Evolutionary conservation across 257 asterid genomes (phyloP).

Genomic region (Pogostemon cablin): DNA sequence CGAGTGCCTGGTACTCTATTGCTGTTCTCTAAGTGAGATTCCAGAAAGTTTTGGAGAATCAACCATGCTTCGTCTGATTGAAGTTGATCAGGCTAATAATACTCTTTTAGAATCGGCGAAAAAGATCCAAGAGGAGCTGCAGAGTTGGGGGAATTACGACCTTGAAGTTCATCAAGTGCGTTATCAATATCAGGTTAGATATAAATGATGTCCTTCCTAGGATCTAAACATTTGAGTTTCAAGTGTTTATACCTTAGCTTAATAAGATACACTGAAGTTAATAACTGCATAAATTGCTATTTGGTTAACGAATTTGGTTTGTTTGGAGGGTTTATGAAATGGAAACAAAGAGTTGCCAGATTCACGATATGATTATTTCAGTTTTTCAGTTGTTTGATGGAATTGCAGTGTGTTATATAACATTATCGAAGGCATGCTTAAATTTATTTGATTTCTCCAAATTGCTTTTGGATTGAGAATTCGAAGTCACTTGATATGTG

Average conservation of each 20-base stretch:
- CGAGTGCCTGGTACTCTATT: neutral
- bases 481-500: no score
- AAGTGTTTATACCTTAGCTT: neutral
- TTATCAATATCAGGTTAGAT: constrained; percentile 8
- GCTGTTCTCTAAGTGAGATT: constrained; percentile 5
- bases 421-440: no score
- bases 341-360: no score
- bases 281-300: no score
- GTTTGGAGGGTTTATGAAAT: no score
- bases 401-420: no score
- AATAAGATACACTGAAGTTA: neutral
- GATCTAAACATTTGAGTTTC: neutral
- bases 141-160: neutral
- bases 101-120: neutral
- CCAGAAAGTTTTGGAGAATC: neutral
- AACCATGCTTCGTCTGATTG: neutral
- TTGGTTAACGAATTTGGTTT: no score
- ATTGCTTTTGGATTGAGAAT: no score
- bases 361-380: no score
- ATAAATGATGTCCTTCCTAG: neutral
- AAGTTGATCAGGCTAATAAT: neutral
- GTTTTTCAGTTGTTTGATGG: no score
- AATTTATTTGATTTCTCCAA: no score
- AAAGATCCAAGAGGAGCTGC: constrained; percentile 12
- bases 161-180: neutral